Percentiles rank a stretch among this genome's conserved stretches.
phyloP scores from a whole-genome alignment of 2,329 filamentous ascomycete genomes.

The Ambrosiella beaveri region DNA sequence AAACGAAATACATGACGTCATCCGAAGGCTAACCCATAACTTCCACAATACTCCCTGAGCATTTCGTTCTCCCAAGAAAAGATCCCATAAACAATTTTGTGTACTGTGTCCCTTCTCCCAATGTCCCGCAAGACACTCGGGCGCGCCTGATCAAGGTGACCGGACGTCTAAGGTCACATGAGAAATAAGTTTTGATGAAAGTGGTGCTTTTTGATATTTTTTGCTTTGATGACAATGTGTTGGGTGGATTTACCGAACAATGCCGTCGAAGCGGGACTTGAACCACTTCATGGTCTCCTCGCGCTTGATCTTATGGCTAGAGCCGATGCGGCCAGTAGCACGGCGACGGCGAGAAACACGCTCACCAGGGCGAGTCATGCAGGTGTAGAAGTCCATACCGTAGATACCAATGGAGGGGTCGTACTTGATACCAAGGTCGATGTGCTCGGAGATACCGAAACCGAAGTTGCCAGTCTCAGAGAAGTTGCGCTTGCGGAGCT shows the following conservation, averaged over 20 bases:
- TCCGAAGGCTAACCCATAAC: conserved; percentile 16
- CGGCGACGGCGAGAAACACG: conserved; percentile 91
- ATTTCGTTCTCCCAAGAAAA: conserved; percentile 16
- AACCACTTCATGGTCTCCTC: conserved; percentile 96
- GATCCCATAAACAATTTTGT: conserved; percentile 21
- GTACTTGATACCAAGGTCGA: conserved; percentile 99
- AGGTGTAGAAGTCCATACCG: conserved; percentile 99
- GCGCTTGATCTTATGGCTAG: conserved; percentile 84
- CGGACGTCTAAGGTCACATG: conserved; percentile 12
- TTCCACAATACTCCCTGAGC: conserved; percentile 14
- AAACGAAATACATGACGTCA: conserved; percentile 18
- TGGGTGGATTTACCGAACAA: conserved; percentile 67
- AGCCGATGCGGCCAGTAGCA: conserved; percentile 69
- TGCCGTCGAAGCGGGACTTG: conserved; percentile 82
- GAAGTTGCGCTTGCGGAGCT: conserved; percentile 99
- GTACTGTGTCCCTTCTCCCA: conserved; percentile 17
- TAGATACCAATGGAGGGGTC: conserved; percentile 96
- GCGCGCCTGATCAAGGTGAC: conserved; percentile 9
- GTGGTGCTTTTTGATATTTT: conserved; percentile 13
- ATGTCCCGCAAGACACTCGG: conserved; percentile 11
- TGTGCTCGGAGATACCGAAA: conserved; percentile 99
- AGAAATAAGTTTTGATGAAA: conserved; percentile 10
- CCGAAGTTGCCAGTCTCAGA: conserved; percentile 99
- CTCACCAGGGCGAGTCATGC: conserved; percentile 99
- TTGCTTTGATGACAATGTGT: conserved; percentile 10